phyloP scores from a whole-genome alignment of 495 filamentous ascomycete species.

The Neurospora sp. region DNA sequence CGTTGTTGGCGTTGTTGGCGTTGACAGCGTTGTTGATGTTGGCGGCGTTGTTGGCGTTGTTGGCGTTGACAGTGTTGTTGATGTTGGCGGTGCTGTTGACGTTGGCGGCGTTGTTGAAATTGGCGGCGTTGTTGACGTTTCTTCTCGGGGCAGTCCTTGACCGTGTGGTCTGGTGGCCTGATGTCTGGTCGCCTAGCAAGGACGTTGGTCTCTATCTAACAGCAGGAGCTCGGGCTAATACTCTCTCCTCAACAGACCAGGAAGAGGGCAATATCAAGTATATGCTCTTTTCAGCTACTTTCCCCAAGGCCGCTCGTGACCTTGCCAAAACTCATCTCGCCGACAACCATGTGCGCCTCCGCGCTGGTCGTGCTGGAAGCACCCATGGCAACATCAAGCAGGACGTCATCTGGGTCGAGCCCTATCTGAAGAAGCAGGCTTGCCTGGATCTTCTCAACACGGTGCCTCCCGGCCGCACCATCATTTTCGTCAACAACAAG shows the following conservation, averaged over 20 bases:
- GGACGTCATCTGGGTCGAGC: constrained; percentile 54
- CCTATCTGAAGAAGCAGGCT: constrained; percentile 52
- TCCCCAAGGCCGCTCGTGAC: constrained; percentile 63
- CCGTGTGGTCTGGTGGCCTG: constrained; percentile 47
- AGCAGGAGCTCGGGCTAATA: neutral
- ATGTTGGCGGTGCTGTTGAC: neutral
- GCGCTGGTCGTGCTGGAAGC: constrained; percentile 75
- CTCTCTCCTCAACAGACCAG: constrained; percentile 44
- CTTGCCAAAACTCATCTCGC: constrained; percentile 39
- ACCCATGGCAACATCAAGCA: constrained; percentile 74
- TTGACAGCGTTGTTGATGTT: neutral
- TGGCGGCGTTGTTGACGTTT: neutral
- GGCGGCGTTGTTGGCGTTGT: too few species aligned
- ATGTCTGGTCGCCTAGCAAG: neutral
- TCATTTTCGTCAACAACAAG: constrained; percentile 85
- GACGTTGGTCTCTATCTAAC: neutral
- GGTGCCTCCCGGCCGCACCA: constrained; percentile 61
- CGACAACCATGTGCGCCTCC: constrained; percentile 54
- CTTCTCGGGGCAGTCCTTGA: constrained; percentile 3
- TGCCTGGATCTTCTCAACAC: constrained; percentile 64
- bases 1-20: neutral
- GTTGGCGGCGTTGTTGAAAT: neutral
- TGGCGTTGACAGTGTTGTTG: neutral
- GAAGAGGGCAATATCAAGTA: constrained; percentile 70
- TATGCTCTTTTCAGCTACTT: constrained; percentile 93